Evolutionary conservation across 805 yeast species (phyloP), one percentile per base, ranked within the genome.

Genomic region (Hanseniaspora mollemarum): DNA sequence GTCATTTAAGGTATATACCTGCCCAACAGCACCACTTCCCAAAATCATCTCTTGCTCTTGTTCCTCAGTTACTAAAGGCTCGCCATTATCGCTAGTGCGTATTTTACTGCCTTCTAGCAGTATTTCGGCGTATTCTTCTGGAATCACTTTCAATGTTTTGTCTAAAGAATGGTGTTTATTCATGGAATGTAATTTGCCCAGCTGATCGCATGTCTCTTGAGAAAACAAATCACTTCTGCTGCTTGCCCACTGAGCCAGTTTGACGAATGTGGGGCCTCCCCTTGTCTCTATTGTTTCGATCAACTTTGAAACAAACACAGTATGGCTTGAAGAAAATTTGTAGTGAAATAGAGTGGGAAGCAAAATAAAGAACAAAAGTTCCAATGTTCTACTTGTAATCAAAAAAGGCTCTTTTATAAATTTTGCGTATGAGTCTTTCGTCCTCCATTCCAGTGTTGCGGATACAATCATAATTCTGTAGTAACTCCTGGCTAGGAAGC

Each of bases 21-120:
- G 98, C 1, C 96, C 98, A 68, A 92, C 92, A 1, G 98, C 96
- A 13, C 98, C 98, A n/a, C 90, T 90, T 1, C 98, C 98, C 6
- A 88, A 67, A 0, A 97, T 97, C 35, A 63, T 71, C 26, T 76
- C 79, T 31, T 76, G 67, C 59, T 92, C 85, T 2, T 7, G 10
- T 6, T 39, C 5, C 19, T 16, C 24, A 8, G 21, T 24, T 7
- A 38, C 13, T 8, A 19, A 24, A 75, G 2, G 43, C 76, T 16
- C 8, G 19, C 40, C 36, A 32, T 32, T 13, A 6, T 7, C n/a
- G 8, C n/a, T 32, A 13, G n/a, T 5, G 6, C 8, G 10, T 16
- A 18, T 16, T 8, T 35, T 68, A 66, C 56, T 87, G 83, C 13
- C 88, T 76, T 38, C 43, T 16, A 24, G 4, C n/a, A 39, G 26